Evolutionary conservation across 352 stramenopile species (phyloP), one percentile per base, ranked within the genome.

Genomic region (Hyaloperonospora brassicae): DNA sequence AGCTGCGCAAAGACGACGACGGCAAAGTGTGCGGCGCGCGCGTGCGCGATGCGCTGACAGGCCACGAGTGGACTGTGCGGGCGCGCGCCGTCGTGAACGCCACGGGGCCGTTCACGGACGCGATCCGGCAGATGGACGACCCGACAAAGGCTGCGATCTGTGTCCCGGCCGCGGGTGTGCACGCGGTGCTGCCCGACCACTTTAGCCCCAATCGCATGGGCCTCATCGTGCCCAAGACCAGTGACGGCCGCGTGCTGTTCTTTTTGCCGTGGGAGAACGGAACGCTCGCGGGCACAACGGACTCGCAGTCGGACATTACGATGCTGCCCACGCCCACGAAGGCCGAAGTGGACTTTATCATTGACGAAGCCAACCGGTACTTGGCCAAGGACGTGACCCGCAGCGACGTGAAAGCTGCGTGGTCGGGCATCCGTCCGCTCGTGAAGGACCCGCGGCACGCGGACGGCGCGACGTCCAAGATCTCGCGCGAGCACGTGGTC

Each of bases 211-310:
- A 88, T 61, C 86, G 79, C 52, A 97, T 98, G 89, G 95, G 95
- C 1, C 70, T 98, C 14, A 98, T 98, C 63, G 90, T 98, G 45
- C 95, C 95, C 46, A 97, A 97, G 64, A 98, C 95, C 9, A 90
- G 82, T 31, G 95, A 98, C 59, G 91, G 90, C 25, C 85, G 93
- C 52, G 84, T 95, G 57, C 55, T 93, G 22, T 98, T 98, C 79
- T 98, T 98, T 72, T 62, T 98, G 56, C 95, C 95, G 22, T 98
- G 95, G 95, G 86, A 95, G 66, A 97, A 89, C 38, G 87, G 83
- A 54, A 97, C 93, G 47, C 71, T 98, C 14, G 84, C 86, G 8
- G 93, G 92, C 22, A 98, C 92, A 49, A 98, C 93, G 23, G 95
- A 98, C 72, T 95, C 85, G 36, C 72, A 84, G 55, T 95, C 85